These are phyloP conservation scores for Jatropha multifida DNA, from an alignment of 441 rosid genomes.

Conservation along the genomic window DNA sequence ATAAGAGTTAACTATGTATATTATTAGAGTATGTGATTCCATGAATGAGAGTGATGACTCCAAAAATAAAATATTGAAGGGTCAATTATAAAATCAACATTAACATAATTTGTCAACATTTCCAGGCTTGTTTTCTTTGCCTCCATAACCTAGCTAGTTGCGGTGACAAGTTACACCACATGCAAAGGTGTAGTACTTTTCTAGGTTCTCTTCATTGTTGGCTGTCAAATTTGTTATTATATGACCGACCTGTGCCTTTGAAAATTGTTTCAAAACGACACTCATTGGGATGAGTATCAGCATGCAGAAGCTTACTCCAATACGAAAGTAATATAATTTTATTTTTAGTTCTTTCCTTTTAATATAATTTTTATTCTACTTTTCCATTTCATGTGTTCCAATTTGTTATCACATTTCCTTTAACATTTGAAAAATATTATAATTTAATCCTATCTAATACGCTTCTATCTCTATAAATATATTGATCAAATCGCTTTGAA, in stretches of 20 bases:
- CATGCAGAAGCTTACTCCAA: not conserved
- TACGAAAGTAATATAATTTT: not conserved
- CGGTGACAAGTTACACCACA: slow-evolving; percentile 15
- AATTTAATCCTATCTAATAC: too few relatives aligned
- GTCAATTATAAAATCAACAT: not conserved
- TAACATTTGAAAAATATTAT: too few relatives aligned
- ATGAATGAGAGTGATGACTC: not conserved
- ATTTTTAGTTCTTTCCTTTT: too few relatives aligned
- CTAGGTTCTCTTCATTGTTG: not conserved
- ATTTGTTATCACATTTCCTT: too few relatives aligned
- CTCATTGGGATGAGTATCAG: not conserved
- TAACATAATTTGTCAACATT: not conserved
- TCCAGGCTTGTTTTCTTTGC: slow-evolving; percentile 2
- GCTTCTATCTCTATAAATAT: too few relatives aligned
- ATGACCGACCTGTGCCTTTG: not conserved
- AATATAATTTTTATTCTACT: too few relatives aligned
- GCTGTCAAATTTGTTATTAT: slow-evolving; percentile 17
- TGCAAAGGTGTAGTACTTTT: slow-evolving; percentile 20
- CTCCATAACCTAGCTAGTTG: not conserved
- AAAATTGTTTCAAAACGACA: not conserved
- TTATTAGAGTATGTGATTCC: not conserved
- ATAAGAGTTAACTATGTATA: not conserved
- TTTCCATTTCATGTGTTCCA: too few relatives aligned
- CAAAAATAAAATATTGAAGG: not conserved
- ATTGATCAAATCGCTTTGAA: too few relatives aligned